Evolutionary conservation across 768 basidiomycete species (phyloP).

Genomic region (Rickenella mellea): DNA sequence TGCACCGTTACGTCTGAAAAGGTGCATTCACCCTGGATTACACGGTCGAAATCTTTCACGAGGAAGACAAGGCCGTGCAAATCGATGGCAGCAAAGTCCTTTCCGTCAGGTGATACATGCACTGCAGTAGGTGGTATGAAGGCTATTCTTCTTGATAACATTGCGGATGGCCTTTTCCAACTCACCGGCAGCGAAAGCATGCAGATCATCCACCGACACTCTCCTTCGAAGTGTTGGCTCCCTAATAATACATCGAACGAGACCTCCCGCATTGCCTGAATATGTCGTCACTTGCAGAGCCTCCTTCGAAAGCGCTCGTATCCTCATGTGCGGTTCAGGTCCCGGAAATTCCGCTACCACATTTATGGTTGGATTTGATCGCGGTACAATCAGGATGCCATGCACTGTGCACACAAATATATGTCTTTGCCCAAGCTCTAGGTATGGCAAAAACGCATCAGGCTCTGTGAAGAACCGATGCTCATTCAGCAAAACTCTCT

Average conservation of each 20-base stretch:
- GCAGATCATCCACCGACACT: too few species aligned
- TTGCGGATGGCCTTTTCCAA: conserved; percentile 27
- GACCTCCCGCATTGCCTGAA: too few species aligned
- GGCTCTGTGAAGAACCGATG: too few species aligned
- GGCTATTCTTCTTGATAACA: conserved; percentile 13
- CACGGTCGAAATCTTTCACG: conserved; percentile 25
- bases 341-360: too few species aligned
- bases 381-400: neutral
- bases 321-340: too few species aligned
- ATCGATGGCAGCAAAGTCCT: conserved; percentile 21
- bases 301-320: too few species aligned
- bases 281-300: too few species aligned
- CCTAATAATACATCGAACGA: too few species aligned
- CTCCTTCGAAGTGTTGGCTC: too few species aligned
- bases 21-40: conserved; percentile 12
- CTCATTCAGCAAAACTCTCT: too few species aligned
- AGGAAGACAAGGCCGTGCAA: conserved; percentile 16
- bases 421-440: conserved; percentile 51
- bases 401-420: conserved; percentile 41
- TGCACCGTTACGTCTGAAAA: conserved; percentile 12
- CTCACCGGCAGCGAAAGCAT: too few species aligned
- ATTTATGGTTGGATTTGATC: too few species aligned
- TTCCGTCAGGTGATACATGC: conserved; percentile 28
- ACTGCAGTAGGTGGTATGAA: conserved; percentile 11
- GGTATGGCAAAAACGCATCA: conserved; percentile 37